Conservation (phyloP, 768 basidiomycete species). For the Tricholoma saponaceum region DNA sequence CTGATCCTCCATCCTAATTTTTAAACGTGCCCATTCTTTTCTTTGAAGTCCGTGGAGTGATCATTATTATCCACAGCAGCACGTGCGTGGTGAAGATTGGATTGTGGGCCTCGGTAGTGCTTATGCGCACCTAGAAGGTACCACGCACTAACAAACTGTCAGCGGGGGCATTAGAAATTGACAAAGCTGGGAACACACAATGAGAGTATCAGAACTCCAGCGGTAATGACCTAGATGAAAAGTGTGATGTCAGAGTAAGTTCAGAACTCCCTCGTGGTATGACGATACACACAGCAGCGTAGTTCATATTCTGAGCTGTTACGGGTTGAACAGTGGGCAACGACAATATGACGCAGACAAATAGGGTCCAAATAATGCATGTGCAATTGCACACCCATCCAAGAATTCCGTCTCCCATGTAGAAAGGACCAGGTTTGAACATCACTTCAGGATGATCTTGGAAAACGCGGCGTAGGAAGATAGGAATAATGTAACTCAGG, state of each 20-base stretch:
- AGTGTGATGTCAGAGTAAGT: not conserved
- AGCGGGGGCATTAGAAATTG: not conserved
- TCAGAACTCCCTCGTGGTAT: not conserved
- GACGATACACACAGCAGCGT: constrained; percentile 56
- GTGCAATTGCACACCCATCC: constrained; percentile 57
- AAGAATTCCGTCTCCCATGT: constrained; percentile 67
- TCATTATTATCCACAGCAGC: not conserved
- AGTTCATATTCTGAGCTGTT: constrained; percentile 74
- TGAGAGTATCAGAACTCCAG: constrained; percentile 49
- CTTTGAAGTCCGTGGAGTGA: not conserved
- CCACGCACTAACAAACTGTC: constrained; percentile 35
- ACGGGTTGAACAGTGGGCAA: constrained; percentile 69
- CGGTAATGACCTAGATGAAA: constrained; percentile 40
- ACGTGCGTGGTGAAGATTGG: constrained; percentile 38
- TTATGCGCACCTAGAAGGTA: constrained; percentile 48
- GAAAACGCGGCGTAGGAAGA: constrained; percentile 66
- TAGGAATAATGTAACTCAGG: constrained; percentile 79
- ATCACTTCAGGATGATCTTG: constrained; percentile 74
- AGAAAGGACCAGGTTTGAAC: constrained; percentile 86
- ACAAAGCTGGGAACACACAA: constrained; percentile 35
- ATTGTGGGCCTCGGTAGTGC: constrained; percentile 57
- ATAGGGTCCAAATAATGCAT: constrained; percentile 69
- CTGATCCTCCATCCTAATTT: not conserved
- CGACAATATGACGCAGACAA: constrained; percentile 68
- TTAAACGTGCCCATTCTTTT: not conserved